Conservation (phyloP, 2,329 filamentous ascomycete genomes). For the Coniella vitis region DNA sequence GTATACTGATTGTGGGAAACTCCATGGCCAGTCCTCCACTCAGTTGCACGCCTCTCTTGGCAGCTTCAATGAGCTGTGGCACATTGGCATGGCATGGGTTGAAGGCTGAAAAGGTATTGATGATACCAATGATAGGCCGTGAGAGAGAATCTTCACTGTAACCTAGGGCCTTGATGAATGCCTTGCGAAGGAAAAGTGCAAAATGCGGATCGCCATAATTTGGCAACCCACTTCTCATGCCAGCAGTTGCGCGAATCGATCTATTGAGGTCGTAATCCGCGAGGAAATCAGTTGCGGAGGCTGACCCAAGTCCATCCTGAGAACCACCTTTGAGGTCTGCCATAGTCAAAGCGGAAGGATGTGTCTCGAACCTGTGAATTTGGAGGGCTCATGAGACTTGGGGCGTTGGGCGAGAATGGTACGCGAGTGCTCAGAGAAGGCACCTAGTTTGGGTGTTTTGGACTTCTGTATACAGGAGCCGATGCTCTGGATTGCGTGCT, state of each 20-base stretch:
- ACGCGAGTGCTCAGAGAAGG: too few species aligned
- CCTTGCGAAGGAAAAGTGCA: constrained; percentile 66
- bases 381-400: too few species aligned
- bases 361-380: too few species aligned
- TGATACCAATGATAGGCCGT: constrained; percentile 65
- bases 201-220: constrained; percentile 71
- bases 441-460: too few species aligned
- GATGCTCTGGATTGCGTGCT: too few species aligned
- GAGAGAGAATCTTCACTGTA: constrained; percentile 67
- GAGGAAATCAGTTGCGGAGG: constrained; percentile 24
- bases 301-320: background rate
- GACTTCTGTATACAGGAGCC: too few species aligned
- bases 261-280: constrained; percentile 58
- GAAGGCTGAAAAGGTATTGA: constrained; percentile 67
- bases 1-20: constrained; percentile 67
- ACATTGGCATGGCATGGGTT: constrained; percentile 71
- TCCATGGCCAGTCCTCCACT: constrained; percentile 62
- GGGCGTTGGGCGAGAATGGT: too few species aligned
- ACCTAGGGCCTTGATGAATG: constrained; percentile 70
- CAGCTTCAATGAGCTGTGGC: constrained; percentile 64
- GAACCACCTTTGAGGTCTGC: background rate
- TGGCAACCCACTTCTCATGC: constrained; percentile 57
- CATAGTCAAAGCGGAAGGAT: background rate
- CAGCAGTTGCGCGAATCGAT: constrained; percentile 42
- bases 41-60: constrained; percentile 61